Evolutionary conservation across 139 green algal genomes (phyloP).

Genomic region (Pleodorina starrii): DNA sequence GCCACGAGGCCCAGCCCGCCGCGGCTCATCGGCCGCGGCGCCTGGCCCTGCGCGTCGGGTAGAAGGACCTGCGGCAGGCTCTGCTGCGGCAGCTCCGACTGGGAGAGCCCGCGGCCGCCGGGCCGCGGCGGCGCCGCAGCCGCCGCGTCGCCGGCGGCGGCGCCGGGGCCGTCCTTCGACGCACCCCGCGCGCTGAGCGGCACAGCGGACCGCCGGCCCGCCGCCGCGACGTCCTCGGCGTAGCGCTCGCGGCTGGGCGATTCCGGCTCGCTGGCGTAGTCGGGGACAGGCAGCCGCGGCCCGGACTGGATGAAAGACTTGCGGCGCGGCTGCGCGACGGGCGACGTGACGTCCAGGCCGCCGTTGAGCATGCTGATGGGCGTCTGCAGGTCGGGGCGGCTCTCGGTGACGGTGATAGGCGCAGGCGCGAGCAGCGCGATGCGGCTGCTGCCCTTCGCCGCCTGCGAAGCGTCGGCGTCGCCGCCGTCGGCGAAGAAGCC

Average conservation of each 20-base stretch:
- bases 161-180: neutral
- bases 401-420: neutral
- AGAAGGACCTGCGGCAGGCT: neutral
- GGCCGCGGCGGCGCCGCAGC: neutral
- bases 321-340: neutral
- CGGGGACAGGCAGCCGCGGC: conserved; percentile 5
- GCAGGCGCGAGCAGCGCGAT: neutral
- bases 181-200: neutral
- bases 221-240: neutral
- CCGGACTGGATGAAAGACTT: neutral
- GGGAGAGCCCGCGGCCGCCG: neutral
- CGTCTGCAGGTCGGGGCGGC: neutral
- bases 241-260: conserved; percentile 1
- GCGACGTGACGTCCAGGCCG: neutral
- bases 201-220: neutral
- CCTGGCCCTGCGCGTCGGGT: neutral
- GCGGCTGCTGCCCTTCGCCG: neutral
- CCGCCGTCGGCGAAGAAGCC: neutral
- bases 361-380: conserved; percentile 18
- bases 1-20: conserved; percentile 9
- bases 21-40: conserved; percentile 5
- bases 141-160: neutral
- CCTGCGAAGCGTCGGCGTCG: neutral
- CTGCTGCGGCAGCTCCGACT: neutral
- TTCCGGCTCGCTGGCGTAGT: neutral